A percentile compares a stretch with the other conserved stretches of the same genome.
Evolutionary conservation across 768 basidiomycete species (phyloP).

Genomic region (Boletus vinaceobasis): DNA sequence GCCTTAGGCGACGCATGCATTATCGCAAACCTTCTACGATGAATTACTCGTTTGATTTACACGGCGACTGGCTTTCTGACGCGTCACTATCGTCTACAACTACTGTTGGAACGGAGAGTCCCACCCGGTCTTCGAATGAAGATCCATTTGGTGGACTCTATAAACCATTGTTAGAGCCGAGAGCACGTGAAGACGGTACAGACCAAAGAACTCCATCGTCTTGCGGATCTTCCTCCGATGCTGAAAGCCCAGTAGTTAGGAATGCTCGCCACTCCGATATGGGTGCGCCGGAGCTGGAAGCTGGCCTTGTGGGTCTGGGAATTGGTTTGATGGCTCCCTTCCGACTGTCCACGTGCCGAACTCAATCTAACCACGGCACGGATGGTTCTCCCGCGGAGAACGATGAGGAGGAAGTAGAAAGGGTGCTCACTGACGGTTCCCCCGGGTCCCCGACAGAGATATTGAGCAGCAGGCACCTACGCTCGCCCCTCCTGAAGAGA

Average conservation of each 20-base stretch:
- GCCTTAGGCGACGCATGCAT: conserved; percentile 28
- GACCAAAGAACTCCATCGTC: conserved; percentile 17
- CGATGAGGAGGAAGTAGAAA: conserved; percentile 36
- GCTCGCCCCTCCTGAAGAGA: conserved; percentile 49
- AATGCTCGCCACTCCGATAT: conserved; percentile 23
- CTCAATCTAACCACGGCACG: conserved; percentile 13
- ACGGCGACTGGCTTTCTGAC: conserved; percentile 31
- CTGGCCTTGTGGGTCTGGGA: conserved; percentile 37
- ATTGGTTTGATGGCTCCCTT: conserved; percentile 54
- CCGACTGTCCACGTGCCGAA: conserved; percentile 40
- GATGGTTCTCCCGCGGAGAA: conserved; percentile 17
- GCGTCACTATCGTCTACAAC: conserved; percentile 25
- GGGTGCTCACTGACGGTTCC: conserved; percentile 22
- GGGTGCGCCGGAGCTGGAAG: conserved; percentile 30
- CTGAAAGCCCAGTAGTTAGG: conserved; percentile 52
- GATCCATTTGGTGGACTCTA: conserved; percentile 51
- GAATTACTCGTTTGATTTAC: conserved; percentile 25
- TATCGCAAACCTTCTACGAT: conserved; percentile 28
- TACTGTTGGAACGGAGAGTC: conserved; percentile 21
- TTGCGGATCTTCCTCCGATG: conserved; percentile 25
- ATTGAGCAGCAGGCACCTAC: conserved; percentile 16
- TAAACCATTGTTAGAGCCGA: conserved; percentile 28
- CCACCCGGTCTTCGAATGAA: conserved; percentile 29
- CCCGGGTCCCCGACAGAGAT: conserved; percentile 22
- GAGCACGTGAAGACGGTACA: conserved; percentile 1